phyloP scores from a whole-genome alignment of 2,329 filamentous ascomycete genomes.

The Apiospora aurea region DNA sequence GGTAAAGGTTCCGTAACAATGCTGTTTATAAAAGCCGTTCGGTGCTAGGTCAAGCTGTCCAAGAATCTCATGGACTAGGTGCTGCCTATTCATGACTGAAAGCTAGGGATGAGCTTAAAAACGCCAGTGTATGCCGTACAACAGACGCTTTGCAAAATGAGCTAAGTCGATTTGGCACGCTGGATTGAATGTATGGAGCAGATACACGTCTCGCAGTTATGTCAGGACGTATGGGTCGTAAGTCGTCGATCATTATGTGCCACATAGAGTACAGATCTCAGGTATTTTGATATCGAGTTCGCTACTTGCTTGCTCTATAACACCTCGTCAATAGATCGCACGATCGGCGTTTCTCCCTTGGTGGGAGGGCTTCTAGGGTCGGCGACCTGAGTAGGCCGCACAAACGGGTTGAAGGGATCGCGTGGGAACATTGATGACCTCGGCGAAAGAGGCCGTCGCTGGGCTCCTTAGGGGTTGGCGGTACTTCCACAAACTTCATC shows the following conservation, averaged over 20 bases:
- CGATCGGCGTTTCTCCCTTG: conserved; percentile 76
- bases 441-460: conserved; percentile 62
- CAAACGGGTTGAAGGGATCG: conserved; percentile 60
- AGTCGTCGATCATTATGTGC: conserved; percentile 21
- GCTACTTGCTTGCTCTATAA: conserved; percentile 53
- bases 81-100: conserved; percentile 9
- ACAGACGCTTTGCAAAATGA: conserved; percentile 12
- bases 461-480: conserved; percentile 59
- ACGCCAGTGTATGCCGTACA: conserved; percentile 18
- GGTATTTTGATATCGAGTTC: conserved; percentile 27
- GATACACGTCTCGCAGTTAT: conserved; percentile 17
- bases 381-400: conserved; percentile 56
- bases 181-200: background rate
- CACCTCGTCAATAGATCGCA: conserved; percentile 79
- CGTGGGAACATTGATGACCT: conserved; percentile 60
- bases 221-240: conserved; percentile 11
- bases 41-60: conserved; percentile 14
- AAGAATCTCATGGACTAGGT: background rate
- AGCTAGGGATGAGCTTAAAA: background rate
- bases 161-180: background rate
- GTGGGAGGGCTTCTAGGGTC: conserved; percentile 80
- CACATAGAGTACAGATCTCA: conserved; percentile 17
- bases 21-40: conserved; percentile 8
- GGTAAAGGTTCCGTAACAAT: background rate
- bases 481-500: conserved; percentile 60